These are phyloP conservation scores for Trichosporon coremiiforme DNA, from an alignment of 1,284 basidiomycete species.

Conservation along the genomic window DNA sequence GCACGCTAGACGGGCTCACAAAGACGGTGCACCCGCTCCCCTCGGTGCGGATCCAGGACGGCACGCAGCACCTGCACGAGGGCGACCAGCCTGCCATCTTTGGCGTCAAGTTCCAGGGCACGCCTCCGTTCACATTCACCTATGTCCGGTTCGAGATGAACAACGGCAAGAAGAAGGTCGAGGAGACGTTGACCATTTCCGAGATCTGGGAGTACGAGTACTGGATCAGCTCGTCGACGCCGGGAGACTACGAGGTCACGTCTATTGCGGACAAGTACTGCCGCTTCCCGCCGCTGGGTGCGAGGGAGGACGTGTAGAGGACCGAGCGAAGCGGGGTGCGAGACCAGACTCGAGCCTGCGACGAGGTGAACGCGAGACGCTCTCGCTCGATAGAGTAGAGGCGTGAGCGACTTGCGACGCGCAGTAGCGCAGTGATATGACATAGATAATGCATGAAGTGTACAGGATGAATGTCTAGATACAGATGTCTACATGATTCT, in stretches of 20 bases:
- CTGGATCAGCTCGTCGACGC: slow-evolving; percentile 81
- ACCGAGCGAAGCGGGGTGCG: background rate
- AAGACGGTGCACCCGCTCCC: slow-evolving; percentile 82
- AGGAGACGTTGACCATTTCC: slow-evolving; percentile 83
- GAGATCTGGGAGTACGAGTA: slow-evolving; percentile 76
- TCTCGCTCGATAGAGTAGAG: too few species aligned
- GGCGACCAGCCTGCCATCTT: slow-evolving; percentile 91
- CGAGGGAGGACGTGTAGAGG: slow-evolving; percentile 23
- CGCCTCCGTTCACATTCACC: slow-evolving; percentile 93
- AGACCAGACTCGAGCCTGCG: background rate
- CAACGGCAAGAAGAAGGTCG: slow-evolving; percentile 61
- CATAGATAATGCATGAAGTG: slow-evolving; percentile 8
- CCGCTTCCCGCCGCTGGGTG: slow-evolving; percentile 67
- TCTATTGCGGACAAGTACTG: slow-evolving; percentile 82
- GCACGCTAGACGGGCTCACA: slow-evolving; percentile 71
- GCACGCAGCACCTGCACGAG: slow-evolving; percentile 86
- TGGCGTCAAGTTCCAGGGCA: slow-evolving; percentile 77
- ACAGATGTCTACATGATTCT: background rate
- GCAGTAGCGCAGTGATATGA: too few species aligned
- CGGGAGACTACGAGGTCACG: slow-evolving; percentile 75
- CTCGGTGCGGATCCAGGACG: slow-evolving; percentile 81
- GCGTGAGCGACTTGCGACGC: too few species aligned
- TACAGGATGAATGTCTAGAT: background rate
- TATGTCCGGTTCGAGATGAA: slow-evolving; percentile 68
- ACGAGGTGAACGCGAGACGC: background rate